Evolutionary conservation across 371 early-diverging fungal genomes (phyloP).

Genomic region (Mortierella polycephala): DNA sequence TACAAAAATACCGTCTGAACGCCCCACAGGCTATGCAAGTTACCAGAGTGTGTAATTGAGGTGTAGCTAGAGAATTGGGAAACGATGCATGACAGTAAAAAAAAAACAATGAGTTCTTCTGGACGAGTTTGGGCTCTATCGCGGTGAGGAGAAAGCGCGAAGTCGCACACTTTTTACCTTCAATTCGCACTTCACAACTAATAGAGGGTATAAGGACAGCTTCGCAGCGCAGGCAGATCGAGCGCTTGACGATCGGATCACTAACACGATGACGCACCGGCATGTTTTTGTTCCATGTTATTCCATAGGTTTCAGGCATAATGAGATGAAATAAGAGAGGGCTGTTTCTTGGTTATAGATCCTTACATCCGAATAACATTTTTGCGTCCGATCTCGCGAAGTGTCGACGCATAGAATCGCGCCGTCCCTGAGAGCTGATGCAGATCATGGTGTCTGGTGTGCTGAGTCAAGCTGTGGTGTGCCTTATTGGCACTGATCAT

Average conservation of each 20-base stretch:
- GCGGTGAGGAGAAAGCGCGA: neutral
- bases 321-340: too few species aligned
- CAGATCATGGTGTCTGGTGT: constrained; percentile 1
- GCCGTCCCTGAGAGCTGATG: constrained; percentile 29
- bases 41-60: constrained; percentile 40
- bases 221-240: constrained; percentile 41
- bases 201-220: constrained; percentile 38
- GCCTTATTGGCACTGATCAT: constrained; percentile 19
- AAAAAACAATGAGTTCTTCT: neutral
- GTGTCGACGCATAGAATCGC: constrained; percentile 41
- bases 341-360: neutral
- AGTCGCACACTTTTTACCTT: constrained; percentile 12
- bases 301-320: too few species aligned
- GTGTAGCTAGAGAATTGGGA: constrained; percentile 14
- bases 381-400: constrained; percentile 50
- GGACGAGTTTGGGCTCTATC: neutral
- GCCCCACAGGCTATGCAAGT: constrained; percentile 46
- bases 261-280: constrained; percentile 7
- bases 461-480: constrained; percentile 17
- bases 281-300: neutral
- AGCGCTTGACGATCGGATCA: constrained; percentile 36
- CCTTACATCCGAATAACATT: constrained; percentile 49
- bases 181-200: constrained; percentile 39
- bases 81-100: neutral
- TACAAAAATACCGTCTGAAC: constrained; percentile 46